Conservation (phyloP, 352 stramenopile genomes). For the Globisporangium cederbergense region DNA sequence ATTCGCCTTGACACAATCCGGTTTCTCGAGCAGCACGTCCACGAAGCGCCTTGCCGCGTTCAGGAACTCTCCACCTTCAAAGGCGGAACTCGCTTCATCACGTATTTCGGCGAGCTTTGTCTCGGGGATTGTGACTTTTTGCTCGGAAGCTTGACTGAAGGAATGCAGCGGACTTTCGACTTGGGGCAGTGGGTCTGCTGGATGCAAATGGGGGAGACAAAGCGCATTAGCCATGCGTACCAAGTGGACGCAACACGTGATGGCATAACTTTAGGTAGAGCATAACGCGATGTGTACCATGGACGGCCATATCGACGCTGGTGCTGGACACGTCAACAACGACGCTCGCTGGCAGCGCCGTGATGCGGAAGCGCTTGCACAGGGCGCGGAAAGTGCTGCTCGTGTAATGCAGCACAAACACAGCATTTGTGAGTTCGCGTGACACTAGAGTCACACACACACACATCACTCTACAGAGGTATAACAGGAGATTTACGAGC, state of each 20-base stretch:
- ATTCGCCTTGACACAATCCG: constrained; percentile 57
- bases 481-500: background rate
- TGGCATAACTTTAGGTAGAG: background rate
- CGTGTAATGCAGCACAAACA: background rate
- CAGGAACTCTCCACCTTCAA: constrained; percentile 55
- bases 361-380: constrained; percentile 43
- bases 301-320: background rate
- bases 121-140: background rate
- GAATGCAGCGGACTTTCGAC: background rate
- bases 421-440: background rate
- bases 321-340: constrained; percentile 19
- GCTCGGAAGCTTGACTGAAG: background rate
- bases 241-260: background rate
- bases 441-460: background rate
- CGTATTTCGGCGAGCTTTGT: constrained; percentile 38
- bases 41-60: constrained; percentile 44
- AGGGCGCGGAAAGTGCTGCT: constrained; percentile 32
- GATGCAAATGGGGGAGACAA: background rate
- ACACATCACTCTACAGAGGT: background rate
- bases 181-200: background rate
- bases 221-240: background rate
- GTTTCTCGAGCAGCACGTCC: constrained; percentile 39
- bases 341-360: constrained; percentile 32
- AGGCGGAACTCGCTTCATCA: constrained; percentile 33
- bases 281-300: background rate